phyloP scores from a whole-genome alignment of 345 rosid species.

The Citrus sp. region DNA sequence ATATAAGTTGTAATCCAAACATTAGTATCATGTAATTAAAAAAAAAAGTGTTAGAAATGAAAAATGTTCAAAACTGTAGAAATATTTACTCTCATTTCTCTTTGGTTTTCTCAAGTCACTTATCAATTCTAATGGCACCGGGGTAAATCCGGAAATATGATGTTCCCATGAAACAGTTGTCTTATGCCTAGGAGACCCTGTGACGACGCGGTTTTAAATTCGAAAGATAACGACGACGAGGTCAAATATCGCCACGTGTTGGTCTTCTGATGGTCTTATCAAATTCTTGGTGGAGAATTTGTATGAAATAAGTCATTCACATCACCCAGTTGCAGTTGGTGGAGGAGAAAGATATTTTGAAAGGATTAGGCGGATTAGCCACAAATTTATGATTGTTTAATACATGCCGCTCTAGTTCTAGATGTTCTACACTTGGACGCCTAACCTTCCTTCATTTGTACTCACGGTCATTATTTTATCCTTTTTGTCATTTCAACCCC shows the following conservation, averaged over 20 bases:
- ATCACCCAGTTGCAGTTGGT: neutral
- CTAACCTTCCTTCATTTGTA: neutral
- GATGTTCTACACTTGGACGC: neutral
- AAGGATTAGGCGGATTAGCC: neutral
- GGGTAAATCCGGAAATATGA: neutral
- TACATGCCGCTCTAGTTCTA: neutral
- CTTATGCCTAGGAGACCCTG: neutral
- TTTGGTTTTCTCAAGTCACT: neutral
- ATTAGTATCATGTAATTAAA: too few relatives aligned
- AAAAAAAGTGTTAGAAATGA: too few relatives aligned
- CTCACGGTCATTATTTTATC: neutral
- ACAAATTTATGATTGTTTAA: slow-evolving; percentile 7
- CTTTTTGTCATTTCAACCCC: neutral
- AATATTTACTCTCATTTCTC: neutral
- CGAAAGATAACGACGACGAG: slow-evolving; percentile 3
- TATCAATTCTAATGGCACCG: too few relatives aligned
- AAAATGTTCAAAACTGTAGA: neutral
- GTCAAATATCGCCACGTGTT: slow-evolving; percentile 13
- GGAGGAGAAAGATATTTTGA: slow-evolving; percentile 10
- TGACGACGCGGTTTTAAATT: neutral
- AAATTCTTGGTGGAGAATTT: slow-evolving; percentile 24
- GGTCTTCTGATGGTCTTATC: neutral
- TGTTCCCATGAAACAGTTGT: neutral
- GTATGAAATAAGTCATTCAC: neutral
- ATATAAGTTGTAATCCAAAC: accelerated